Base-by-base conservation (phyloP, 495 filamentous ascomycete genomes). In the Neurospora sp. region DNA sequence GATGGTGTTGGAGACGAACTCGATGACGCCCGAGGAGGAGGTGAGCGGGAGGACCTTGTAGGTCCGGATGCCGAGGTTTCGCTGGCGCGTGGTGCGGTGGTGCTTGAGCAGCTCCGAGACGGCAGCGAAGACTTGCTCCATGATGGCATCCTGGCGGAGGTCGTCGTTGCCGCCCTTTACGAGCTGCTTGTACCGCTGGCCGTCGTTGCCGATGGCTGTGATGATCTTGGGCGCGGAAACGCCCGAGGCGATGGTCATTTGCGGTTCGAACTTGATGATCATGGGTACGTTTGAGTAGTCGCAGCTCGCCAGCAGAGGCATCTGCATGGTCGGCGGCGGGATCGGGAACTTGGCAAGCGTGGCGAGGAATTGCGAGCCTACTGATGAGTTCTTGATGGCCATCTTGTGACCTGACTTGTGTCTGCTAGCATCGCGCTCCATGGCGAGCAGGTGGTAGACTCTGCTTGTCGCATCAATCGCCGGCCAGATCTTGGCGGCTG, bases 111-210 rank as follows among this genome's bases (percentile, higher is more conserved):
- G 89, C 71, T 91, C 91, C 77, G 92, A 97, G 39, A 98, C 96
- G 86, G 97, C 93, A 69, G 93, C 93, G 82, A 98, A 99, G 39
- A 99, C 96, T 82, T 99, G 96, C 80, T 98, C 96, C 96, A 99
- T 99, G 83, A 99, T 99, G 20, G 96, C 93, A 78, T 99, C 96
- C 83, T 99, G 96, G n/a, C 96, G 91, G 14, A 99, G 87, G 77
- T 99, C 96, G 80, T 98, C 94, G 74, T 93, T 94, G 38, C 94
- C 93, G 76, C 92, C 92, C 83, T 99, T 99, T 78, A 96, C 93
- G 74, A 98, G 84, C 80, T 97, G 93, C 82, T 94, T 97, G 81
- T 91, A 97, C 31, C 85, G 87, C 39, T 85, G 78, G 10, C 96
- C 96, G 81, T 97, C 87, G 38, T 86, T 90, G 3, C 88, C 93